phyloP scores from a whole-genome alignment of 305 asterid genomes.

The Solanum hybrid region DNA sequence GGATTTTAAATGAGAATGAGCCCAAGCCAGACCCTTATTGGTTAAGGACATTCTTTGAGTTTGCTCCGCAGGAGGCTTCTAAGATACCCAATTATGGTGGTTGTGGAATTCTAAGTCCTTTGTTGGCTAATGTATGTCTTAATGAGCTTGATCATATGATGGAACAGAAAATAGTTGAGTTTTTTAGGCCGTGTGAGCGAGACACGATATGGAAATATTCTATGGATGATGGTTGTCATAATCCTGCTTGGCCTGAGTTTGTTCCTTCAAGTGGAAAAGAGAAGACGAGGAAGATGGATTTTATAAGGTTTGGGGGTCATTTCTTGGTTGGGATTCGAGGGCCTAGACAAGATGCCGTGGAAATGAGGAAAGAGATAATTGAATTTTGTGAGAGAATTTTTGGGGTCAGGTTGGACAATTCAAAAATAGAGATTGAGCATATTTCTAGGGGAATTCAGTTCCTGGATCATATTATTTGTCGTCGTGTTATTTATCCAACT shows the following conservation, averaged over 20 bases:
- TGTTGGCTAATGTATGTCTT: constrained; percentile 60
- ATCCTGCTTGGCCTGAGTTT: constrained; percentile 98
- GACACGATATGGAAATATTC: constrained; percentile 89
- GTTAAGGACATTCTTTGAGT: constrained; percentile 70
- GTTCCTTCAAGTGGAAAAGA: constrained; percentile 84
- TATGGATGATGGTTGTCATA: constrained; percentile 76
- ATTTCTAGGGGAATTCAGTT: constrained; percentile 75
- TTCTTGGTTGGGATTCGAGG: constrained; percentile 85
- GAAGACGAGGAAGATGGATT: constrained; percentile 86
- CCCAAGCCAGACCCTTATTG: constrained; percentile 94
- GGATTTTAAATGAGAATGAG: constrained; percentile 59
- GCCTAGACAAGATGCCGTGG: constrained; percentile 77
- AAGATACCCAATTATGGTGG: constrained; percentile 62
- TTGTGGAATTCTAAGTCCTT: constrained; percentile 88
- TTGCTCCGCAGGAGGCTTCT: constrained; percentile 89
- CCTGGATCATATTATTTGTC: constrained; percentile 76
- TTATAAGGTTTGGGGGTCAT: constrained; percentile 72
- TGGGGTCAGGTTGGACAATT: constrained; percentile 63
- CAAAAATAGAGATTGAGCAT: constrained; percentile 74
- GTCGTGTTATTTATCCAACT: constrained; percentile 80
- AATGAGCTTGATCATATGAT: constrained; percentile 62
- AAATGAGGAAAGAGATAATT: constrained; percentile 58
- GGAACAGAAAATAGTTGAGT: constrained; percentile 57
- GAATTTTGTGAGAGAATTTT: constrained; percentile 51
- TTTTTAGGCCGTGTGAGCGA: constrained; percentile 53